Evolutionary conservation across 1,139 yeast species (phyloP).

Genomic region (Torulaspora globosa): DNA sequence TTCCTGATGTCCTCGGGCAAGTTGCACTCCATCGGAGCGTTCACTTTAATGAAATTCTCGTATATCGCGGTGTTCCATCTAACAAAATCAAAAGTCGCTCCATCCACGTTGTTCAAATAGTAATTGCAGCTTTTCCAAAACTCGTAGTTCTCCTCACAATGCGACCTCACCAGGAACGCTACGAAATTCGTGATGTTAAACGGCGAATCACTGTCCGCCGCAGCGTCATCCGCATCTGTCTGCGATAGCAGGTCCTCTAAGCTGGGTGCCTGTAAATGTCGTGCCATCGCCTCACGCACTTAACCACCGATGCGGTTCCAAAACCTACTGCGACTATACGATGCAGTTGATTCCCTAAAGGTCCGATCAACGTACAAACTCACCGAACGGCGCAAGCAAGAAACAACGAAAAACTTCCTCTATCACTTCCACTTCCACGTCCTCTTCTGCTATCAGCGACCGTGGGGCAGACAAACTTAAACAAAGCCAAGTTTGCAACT

Average conservation of each 20-base stretch:
- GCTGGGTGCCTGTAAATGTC: conserved; percentile 2
- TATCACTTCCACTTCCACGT: background rate
- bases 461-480: too few relatives aligned
- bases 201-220: conserved; percentile 11
- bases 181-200: conserved; percentile 25
- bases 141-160: conserved; percentile 35
- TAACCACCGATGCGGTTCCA: too few relatives aligned
- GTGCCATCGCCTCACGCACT: too few relatives aligned
- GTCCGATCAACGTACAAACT: too few relatives aligned
- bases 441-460: too few relatives aligned
- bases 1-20: conserved; percentile 30
- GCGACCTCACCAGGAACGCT: conserved; percentile 26
- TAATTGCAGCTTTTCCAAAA: conserved; percentile 22
- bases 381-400: too few relatives aligned
- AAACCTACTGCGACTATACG: too few relatives aligned
- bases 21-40: conserved; percentile 34
- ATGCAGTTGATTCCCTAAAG: too few relatives aligned
- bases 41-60: conserved; percentile 24
- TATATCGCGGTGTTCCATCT: conserved; percentile 29
- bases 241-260: conserved; percentile 8
- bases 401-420: background rate
- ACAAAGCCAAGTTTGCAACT: too few relatives aligned
- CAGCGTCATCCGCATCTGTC: conserved; percentile 6
- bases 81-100: conserved; percentile 12
- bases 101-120: conserved; percentile 11